Percentiles rank a stretch among this genome's conserved stretches.
Conservation (phyloP, 192 early-diverging fungal species). For the Phycomyces blakesleeanus region DNA sequence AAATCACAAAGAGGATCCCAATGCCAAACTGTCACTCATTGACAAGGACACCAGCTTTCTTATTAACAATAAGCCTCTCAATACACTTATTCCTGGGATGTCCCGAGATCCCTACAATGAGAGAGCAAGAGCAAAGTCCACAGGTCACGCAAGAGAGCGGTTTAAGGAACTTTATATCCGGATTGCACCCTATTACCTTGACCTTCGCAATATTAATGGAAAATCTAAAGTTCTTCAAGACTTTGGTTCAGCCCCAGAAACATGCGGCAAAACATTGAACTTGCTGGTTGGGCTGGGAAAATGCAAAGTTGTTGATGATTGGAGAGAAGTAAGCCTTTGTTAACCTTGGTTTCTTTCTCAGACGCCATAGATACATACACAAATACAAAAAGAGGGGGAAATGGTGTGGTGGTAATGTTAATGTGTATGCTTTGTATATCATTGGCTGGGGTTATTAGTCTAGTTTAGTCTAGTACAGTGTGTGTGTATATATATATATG, state of each 20-base stretch:
- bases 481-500: too few relatives aligned
- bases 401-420: too few relatives aligned
- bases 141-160: constrained; percentile 51
- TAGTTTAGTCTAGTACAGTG: too few relatives aligned
- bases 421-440: too few relatives aligned
- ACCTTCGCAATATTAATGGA: constrained; percentile 59
- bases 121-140: constrained; percentile 42
- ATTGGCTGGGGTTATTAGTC: too few relatives aligned
- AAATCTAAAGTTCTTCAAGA: constrained; percentile 71
- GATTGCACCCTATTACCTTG: constrained; percentile 67
- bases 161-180: constrained; percentile 61
- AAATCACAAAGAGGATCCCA: constrained; percentile 5
- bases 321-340: constrained; percentile 50
- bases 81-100: constrained; percentile 43
- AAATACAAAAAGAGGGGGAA: too few relatives aligned
- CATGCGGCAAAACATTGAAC: constrained; percentile 59
- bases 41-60: constrained; percentile 7
- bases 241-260: constrained; percentile 54
- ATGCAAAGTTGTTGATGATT: constrained; percentile 50
- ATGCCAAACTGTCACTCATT: constrained; percentile 12
- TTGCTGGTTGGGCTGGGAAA: constrained; percentile 50
- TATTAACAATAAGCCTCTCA: constrained; percentile 36
- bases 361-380: too few relatives aligned
- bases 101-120: constrained; percentile 43
- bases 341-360: background rate